Evolutionary conservation across 2,329 filamentous ascomycete genomes (phyloP), one percentile per base, ranked within the genome.

Genomic region (Hymenoscyphus albidus): DNA sequence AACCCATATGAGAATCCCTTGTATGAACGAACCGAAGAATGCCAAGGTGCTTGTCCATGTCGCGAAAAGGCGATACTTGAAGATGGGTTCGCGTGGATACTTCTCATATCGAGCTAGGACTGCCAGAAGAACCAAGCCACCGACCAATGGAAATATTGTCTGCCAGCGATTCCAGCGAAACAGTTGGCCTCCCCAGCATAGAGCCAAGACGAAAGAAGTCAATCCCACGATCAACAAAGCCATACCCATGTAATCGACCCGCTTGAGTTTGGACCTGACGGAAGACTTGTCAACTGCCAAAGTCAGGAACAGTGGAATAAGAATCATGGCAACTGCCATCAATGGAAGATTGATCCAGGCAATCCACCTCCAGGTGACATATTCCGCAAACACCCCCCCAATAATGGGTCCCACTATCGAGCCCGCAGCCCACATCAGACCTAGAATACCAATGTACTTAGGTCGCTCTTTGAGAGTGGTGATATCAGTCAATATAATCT

Each of bases 141-240:
- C 55, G 4, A 85, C 74, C 13, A 90, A 73, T 0, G 86, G 87
- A 0, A 86, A 79, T 3, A 90, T 75, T 0, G 85, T 87, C 1
- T 80, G 78, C 80, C 83, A 88, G 9, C 81, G 85, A 56, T 76
- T 73, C 87, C 87, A 90, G 0, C 80, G 71, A 71, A 87, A 89
- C 75, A 86, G 82, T 14, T 88, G 80, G 35, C 86, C 87, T 12
- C 86, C 88, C 79, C 84, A 86, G 0, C 58, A 59, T 10, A 59
- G 58, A 27, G 58, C 58, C 10, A 59, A 16, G 39, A 59, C 39
- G 39, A 59, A 59, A 12, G 58, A 40, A 27, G 58, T 59, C 58
- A 59, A 31, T 7, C 58, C 58, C 5, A 40, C 35, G 14, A 59
- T 59, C 7, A 59, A 38, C 39, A 59, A 31, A 5, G 18, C 22